Evolutionary conservation across 352 stramenopile species (phyloP), one percentile per base, ranked within the genome.

Genomic region (Pythium vanterpoolii): DNA sequence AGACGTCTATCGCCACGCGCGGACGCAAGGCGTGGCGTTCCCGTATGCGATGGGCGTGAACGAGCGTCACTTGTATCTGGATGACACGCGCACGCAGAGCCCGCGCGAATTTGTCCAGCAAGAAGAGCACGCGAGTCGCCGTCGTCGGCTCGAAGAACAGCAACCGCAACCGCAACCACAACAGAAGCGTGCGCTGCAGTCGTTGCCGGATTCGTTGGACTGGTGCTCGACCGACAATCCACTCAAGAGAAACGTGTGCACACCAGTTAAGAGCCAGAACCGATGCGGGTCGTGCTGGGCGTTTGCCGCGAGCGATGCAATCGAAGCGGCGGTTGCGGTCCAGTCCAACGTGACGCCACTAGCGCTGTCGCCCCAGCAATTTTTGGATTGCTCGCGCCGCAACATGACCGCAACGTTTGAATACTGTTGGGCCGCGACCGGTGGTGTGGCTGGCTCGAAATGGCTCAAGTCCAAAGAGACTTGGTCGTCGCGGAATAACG

Each of bases 281-380:
- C 75, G 81, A 51, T 94, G 84, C 52, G 84, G 84, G 14, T 90
- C 78, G 51, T 94, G 84, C 56, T 94, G 84, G 82, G 80, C 84
- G 19, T 94, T 92, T 62, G 84, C 84, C 0, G 84, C 84, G 0
- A 78, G 82, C 28, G 84, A 94, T 64, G 67, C 67, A 5, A 94
- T 94, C 53, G 84, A 94, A 64, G 86, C 77, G 10, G 82, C 80
- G 4, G 84, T 92, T 9, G 75, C 69, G 4, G 62, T 90, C 3
- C 73, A 65, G 48, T 69, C 71, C 14, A 54, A 74, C 42, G 76
- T 68, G 10, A 11, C 65, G 6, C 72, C 84, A 33, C 58, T 77
- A 23, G 72, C 84, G 44, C 61, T 94, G 33, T 94, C 84, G 9
- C 82, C 84, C 31, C 84, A 94, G 64, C 84, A 94, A 55, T 83